phyloP scores from a whole-genome alignment of 2,329 filamentous ascomycete genomes.

The Tolypocladium cylindrosporum region DNA sequence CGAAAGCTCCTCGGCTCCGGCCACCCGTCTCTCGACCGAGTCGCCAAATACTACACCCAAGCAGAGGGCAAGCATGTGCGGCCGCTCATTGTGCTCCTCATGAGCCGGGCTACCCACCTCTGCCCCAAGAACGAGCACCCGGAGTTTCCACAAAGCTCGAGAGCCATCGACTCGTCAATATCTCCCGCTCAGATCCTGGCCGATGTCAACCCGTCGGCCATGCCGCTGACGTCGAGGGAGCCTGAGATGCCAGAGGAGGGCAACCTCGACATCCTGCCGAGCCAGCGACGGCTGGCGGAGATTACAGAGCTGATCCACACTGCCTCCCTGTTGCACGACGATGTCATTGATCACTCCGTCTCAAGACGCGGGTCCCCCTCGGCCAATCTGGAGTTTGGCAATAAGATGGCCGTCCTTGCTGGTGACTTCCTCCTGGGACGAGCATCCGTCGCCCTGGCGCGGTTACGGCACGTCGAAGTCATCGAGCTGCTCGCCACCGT shows the following conservation, averaged over 20 bases:
- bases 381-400: slow-evolving; percentile 91
- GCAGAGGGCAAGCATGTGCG: slow-evolving; percentile 95
- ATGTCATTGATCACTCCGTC: slow-evolving; percentile 90
- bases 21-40: slow-evolving; percentile 87
- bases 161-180: slow-evolving; percentile 42
- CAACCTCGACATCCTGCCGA: slow-evolving; percentile 70
- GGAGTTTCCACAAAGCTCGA: slow-evolving; percentile 28
- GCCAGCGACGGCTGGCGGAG: slow-evolving; percentile 84
- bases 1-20: slow-evolving; percentile 86
- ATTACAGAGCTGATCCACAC: slow-evolving; percentile 98
- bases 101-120: slow-evolving; percentile 87
- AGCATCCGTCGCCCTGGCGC: slow-evolving; percentile 85
- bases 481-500: slow-evolving; percentile 91
- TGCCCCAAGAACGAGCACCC: slow-evolving; percentile 47
- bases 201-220: slow-evolving; percentile 68
- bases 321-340: slow-evolving; percentile 90
- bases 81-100: slow-evolving; percentile 87
- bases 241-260: slow-evolving; percentile 20
- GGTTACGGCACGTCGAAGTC: slow-evolving; percentile 85
- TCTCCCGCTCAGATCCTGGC: slow-evolving; percentile 52
- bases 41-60: slow-evolving; percentile 96
- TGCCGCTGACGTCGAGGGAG: slow-evolving; percentile 28
- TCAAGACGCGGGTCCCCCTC: slow-evolving; percentile 76
- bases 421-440: slow-evolving; percentile 93
- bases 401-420: slow-evolving; percentile 97